Evolutionary conservation across 140 eudicot genomes (phyloP).

Genomic region (Anethum foeniculum): DNA sequence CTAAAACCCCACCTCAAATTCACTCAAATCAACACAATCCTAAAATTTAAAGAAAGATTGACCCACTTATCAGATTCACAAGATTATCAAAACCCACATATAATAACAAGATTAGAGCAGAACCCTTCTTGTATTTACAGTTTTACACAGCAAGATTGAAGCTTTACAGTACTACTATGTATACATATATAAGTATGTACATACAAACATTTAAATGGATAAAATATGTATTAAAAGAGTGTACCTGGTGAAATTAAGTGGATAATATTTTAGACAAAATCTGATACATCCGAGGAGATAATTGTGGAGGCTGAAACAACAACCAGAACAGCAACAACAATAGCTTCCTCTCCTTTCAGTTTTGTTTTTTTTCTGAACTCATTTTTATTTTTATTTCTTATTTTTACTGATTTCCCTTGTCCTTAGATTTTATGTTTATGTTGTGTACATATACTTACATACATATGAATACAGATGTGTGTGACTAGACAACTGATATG

Average conservation of each 20-base stretch:
- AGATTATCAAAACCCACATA: not conserved
- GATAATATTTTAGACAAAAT: slow-evolving; percentile 7
- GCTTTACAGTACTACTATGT: slow-evolving; percentile 29
- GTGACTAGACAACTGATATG: not conserved
- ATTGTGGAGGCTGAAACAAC: slow-evolving; percentile 7
- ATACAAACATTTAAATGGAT: slow-evolving; percentile 14
- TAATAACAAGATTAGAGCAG: not conserved
- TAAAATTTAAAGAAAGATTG: not conserved
- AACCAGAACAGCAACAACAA: slow-evolving; percentile 1
- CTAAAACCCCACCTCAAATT: slow-evolving; percentile 22
- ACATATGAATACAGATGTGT: not conserved
- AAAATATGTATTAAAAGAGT: not conserved
- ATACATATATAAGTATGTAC: not conserved
- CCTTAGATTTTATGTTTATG: not conserved
- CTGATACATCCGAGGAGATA: slow-evolving; percentile 3
- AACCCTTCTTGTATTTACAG: not conserved
- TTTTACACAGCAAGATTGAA: slow-evolving; percentile 13
- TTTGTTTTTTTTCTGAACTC: not conserved
- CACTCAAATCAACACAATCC: not conserved
- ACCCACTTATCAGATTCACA: slow-evolving; percentile 17
- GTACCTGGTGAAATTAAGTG: slow-evolving; percentile 5
- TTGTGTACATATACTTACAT: not conserved
- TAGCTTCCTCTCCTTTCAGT: not conserved
- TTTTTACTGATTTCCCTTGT: not conserved
- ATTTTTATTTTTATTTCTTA: not conserved